Evolutionary conservation across 768 basidiomycete genomes (phyloP).

Genomic region (Cystobasidium onofrii): DNA sequence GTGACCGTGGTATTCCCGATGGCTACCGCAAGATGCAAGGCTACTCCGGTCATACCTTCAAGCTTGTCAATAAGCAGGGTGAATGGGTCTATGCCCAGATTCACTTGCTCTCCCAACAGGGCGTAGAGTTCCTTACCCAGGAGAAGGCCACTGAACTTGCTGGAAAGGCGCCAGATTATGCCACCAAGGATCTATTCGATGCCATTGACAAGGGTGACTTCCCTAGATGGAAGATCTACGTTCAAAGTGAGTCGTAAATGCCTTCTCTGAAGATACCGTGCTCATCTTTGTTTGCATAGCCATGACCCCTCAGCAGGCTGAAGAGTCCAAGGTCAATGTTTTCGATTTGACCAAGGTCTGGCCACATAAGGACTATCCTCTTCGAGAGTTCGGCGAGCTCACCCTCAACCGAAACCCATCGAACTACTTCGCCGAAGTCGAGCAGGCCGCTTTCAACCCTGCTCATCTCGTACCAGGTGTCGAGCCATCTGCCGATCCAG

Average conservation of each 20-base stretch:
- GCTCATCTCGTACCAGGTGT: conserved; percentile 80
- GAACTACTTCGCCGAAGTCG: conserved; percentile 48
- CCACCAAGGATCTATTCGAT: conserved; percentile 48
- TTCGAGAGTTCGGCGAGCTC: conserved; percentile 47
- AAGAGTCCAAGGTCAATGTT: conserved; percentile 72
- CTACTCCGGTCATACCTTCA: conserved; percentile 59
- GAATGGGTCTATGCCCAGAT: conserved; percentile 46
- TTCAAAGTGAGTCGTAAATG: conserved; percentile 60
- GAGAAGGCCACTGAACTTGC: conserved; percentile 60
- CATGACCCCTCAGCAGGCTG: conserved; percentile 85
- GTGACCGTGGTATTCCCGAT: conserved; percentile 49
- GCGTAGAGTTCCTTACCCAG: conserved; percentile 59
- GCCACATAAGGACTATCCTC: conserved; percentile 46
- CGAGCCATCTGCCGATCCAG: conserved; percentile 82
- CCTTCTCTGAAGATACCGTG: too few species aligned
- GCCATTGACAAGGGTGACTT: conserved; percentile 48
- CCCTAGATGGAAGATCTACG: conserved; percentile 45
- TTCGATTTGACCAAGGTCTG: conserved; percentile 71
- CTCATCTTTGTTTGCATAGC: too few species aligned
- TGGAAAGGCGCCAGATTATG: conserved; percentile 53
- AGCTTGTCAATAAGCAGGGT: conserved; percentile 45
- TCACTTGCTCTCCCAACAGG: conserved; percentile 46
- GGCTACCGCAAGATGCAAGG: conserved; percentile 75
- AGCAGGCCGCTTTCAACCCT: conserved; percentile 69
- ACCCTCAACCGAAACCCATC: conserved; percentile 47